These are phyloP conservation scores for Pseudocercospora pini-densiflorae DNA, from an alignment of 2,329 filamentous ascomycete genomes.

Conservation along the genomic window DNA sequence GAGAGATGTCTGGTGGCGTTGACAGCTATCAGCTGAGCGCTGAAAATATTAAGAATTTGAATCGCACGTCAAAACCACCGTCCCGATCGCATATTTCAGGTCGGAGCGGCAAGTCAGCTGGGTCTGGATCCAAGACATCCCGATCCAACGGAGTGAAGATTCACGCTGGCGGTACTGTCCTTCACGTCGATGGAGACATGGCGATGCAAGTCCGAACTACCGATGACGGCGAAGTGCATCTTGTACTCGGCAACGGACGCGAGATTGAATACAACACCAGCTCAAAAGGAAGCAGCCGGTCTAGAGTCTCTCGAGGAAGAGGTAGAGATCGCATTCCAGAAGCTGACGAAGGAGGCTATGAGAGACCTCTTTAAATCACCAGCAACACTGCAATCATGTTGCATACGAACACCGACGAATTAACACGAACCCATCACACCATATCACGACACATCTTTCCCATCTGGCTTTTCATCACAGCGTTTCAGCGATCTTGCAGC, in stretches of 20 bases:
- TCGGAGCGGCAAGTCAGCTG: constrained; percentile 33
- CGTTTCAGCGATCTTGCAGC: neutral
- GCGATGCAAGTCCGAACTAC: constrained; percentile 31
- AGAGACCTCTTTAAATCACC: constrained; percentile 4
- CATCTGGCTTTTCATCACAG: neutral
- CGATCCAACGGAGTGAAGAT: constrained; percentile 33
- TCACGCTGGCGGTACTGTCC: constrained; percentile 31
- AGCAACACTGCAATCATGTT: neutral
- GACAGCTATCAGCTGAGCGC: constrained; percentile 34
- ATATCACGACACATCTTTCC: neutral
- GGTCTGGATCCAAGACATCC: constrained; percentile 29
- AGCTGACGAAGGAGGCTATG: constrained; percentile 27
- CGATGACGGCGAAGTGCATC: constrained; percentile 32
- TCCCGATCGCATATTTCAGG: constrained; percentile 32
- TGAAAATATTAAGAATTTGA: constrained; percentile 34
- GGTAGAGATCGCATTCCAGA: constrained; percentile 28
- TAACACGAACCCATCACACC: constrained; percentile 1
- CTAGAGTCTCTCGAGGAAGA: constrained; percentile 21
- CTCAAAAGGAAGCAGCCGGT: constrained; percentile 30
- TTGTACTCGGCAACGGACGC: constrained; percentile 31
- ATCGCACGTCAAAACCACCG: constrained; percentile 24
- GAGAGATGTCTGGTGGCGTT: constrained; percentile 26
- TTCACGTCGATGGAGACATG: constrained; percentile 36
- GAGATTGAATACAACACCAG: constrained; percentile 32
- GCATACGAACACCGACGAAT: neutral